Evolutionary conservation across 129 eudicot species (phyloP).

Genomic region (Saussurea involucrata): DNA sequence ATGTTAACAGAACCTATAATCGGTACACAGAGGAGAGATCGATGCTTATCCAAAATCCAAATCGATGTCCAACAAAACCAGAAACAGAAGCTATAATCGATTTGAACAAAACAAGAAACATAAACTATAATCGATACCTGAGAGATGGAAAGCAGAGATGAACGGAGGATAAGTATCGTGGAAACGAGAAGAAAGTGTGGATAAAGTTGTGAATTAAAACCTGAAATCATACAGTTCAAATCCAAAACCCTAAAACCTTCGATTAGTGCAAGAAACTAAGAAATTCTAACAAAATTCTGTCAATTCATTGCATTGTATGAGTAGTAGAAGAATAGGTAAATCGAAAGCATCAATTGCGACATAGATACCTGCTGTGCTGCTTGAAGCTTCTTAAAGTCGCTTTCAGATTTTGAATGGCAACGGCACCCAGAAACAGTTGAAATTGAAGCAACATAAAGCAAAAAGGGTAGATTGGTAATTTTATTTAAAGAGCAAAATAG

Average conservation of each 20-base stretch:
- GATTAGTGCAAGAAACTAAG: not conserved
- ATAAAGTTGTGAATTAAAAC: not conserved
- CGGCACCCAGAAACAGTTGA: not conserved
- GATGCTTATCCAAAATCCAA: no score
- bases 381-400: not conserved
- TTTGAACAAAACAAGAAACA: no score
- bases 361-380: conserved; percentile 13
- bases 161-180: no score
- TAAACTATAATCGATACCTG: no score
- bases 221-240: not conserved
- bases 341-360: not conserved
- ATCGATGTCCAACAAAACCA: no score
- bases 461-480: no score
- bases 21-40: no score
- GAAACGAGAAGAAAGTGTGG: no score
- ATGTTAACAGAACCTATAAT: no score
- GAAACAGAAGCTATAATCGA: no score
- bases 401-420: not conserved
- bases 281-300: not conserved
- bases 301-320: not conserved
- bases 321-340: not conserved
- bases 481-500: no score
- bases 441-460: not conserved
- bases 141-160: no score
- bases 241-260: conserved; percentile 23